Evolutionary conservation across 2,329 filamentous ascomycete genomes (phyloP).

Genomic region (Stagonosporopsis vannaccii): DNA sequence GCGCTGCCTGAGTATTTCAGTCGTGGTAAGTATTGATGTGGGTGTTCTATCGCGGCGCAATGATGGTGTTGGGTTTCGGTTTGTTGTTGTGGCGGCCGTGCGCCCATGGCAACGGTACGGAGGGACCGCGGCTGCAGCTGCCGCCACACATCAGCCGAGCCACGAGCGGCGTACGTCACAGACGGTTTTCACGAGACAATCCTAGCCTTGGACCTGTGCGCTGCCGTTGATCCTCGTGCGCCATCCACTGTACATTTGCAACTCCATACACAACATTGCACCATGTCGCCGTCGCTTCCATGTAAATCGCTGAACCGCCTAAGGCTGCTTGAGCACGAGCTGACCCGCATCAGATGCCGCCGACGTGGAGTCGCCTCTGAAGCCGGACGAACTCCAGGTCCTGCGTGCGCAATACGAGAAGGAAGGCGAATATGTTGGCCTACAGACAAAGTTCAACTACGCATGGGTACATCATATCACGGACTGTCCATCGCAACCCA

Average conservation of each 20-base stretch:
- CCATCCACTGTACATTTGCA: background rate
- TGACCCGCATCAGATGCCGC: constrained; percentile 76
- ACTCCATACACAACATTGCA: background rate
- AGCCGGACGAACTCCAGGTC: constrained; percentile 89
- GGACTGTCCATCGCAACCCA: background rate
- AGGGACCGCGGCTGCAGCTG: constrained; percentile 22
- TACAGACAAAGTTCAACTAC: constrained; percentile 99
- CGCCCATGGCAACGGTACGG: constrained; percentile 41
- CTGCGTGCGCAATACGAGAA: constrained; percentile 95
- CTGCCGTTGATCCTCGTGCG: background rate
- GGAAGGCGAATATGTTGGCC: constrained; percentile 93
- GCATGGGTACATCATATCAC: constrained; percentile 75
- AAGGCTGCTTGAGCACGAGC: background rate
- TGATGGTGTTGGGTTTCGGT: constrained; percentile 39
- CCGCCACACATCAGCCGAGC: constrained; percentile 28
- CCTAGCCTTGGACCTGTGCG: constrained; percentile 5
- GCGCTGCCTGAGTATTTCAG: background rate
- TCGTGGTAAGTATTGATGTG: background rate
- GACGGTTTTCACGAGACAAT: constrained; percentile 32
- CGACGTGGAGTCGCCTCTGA: constrained; percentile 94
- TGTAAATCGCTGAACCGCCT: constrained; percentile 32
- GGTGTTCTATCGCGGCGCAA: constrained; percentile 19
- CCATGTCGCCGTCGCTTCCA: constrained; percentile 48
- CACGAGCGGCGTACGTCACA: constrained; percentile 46
- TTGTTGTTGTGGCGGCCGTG: constrained; percentile 41